These are phyloP conservation scores for Globisporangium barbulae DNA, from an alignment of 352 stramenopile genomes.

Conservation along the genomic window DNA sequence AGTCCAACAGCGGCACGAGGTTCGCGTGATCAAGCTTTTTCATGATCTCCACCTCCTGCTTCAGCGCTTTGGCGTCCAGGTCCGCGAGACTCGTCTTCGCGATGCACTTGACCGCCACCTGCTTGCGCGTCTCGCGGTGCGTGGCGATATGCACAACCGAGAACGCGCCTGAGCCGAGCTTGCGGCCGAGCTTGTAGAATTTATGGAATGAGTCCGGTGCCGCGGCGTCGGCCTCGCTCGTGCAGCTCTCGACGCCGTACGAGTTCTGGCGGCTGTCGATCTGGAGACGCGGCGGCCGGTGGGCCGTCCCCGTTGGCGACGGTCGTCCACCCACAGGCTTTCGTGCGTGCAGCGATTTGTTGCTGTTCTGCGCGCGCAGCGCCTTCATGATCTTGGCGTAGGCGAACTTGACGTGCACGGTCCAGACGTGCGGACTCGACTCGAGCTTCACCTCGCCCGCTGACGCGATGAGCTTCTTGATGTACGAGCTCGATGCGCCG, in stretches of 20 bases:
- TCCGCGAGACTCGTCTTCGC: constrained; percentile 49
- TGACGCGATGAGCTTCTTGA: constrained; percentile 75
- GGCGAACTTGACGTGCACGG: constrained; percentile 59
- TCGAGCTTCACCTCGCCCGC: constrained; percentile 77
- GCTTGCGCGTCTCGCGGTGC: constrained; percentile 63
- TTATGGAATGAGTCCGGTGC: constrained; percentile 47
- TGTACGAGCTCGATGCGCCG: constrained; percentile 47
- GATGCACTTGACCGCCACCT: constrained; percentile 82
- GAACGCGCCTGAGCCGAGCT: constrained; percentile 85
- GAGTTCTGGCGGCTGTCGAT: constrained; percentile 39
- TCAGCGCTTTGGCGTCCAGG: constrained; percentile 51
- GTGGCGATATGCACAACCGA: constrained; percentile 87
- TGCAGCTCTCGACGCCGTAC: constrained; percentile 34
- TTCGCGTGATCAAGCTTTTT: constrained; percentile 68
- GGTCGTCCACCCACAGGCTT: constrained; percentile 12
- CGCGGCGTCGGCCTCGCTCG: constrained; percentile 9
- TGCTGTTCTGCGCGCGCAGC: constrained; percentile 37
- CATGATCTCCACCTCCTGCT: constrained; percentile 77
- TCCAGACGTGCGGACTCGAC: constrained; percentile 55
- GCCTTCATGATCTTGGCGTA: constrained; percentile 83
- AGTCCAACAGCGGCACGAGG: constrained; percentile 66
- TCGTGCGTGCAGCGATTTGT: constrained; percentile 6
- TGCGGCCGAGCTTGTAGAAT: constrained; percentile 79
- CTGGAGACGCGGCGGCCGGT: constrained; percentile 6
- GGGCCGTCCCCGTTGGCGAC: constrained; percentile 14